Percentiles rank a stretch among this genome's conserved stretches.
Conservation (phyloP, 306 rosid genomes). For the Trifolium repens region DNA sequence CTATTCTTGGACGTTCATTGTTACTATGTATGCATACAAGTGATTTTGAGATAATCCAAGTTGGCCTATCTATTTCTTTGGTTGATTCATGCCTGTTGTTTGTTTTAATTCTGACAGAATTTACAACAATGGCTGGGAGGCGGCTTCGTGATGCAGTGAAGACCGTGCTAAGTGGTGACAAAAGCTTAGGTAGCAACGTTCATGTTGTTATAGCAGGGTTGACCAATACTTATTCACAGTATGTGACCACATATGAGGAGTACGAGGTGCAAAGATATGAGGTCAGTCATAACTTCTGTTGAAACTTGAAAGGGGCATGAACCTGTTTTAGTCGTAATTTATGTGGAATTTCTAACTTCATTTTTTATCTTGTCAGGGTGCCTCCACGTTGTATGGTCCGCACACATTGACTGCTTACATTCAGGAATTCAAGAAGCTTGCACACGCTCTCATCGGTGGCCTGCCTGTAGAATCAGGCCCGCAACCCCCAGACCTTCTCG, state of each 20-base stretch:
- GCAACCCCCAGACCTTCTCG: constrained; percentile 85
- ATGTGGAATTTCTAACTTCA: neutral
- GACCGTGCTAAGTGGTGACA: constrained; percentile 58
- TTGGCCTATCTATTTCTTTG: constrained; percentile 27
- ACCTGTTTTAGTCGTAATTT: neutral
- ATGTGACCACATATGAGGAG: constrained; percentile 88
- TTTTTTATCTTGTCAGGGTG: constrained; percentile 63
- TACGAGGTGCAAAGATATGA: constrained; percentile 89
- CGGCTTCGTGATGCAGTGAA: constrained; percentile 95
- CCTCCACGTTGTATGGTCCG: constrained; percentile 92
- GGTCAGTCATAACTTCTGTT: constrained; percentile 57
- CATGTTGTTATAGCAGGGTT: constrained; percentile 90
- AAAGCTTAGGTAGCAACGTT: constrained; percentile 51
- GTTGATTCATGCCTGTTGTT: constrained; percentile 35
- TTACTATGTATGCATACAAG: neutral
- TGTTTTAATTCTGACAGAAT: constrained; percentile 58
- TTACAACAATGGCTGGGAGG: constrained; percentile 98
- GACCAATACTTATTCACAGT: constrained; percentile 93
- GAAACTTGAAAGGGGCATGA: constrained; percentile 26
- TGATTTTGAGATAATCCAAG: neutral
- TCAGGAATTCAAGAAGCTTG: constrained; percentile 92
- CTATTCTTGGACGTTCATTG: neutral
- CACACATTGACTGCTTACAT: constrained; percentile 88
- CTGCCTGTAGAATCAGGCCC: constrained; percentile 68
- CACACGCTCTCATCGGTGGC: constrained; percentile 59